phyloP scores from a whole-genome alignment of 2,329 filamentous ascomycete species.

The Alternaria ventricosa region DNA sequence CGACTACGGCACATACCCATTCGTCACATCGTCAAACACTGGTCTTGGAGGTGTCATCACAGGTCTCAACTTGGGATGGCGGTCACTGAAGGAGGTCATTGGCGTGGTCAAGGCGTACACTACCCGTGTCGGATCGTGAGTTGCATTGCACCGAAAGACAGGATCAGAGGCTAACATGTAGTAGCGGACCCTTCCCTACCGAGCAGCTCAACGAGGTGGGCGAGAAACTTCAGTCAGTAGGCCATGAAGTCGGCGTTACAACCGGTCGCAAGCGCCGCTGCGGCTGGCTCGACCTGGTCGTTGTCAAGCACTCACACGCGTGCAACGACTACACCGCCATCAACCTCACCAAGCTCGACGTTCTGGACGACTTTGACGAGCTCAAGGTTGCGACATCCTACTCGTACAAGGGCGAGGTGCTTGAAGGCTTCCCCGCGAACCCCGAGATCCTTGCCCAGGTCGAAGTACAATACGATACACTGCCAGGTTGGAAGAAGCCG shows the following conservation, averaged over 20 bases:
- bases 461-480: constrained; percentile 71
- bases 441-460: constrained; percentile 63
- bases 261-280: constrained; percentile 68
- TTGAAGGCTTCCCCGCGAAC: constrained; percentile 71
- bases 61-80: constrained; percentile 67
- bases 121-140: constrained; percentile 60
- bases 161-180: constrained; percentile 27
- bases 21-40: constrained; percentile 66
- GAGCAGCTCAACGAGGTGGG: constrained; percentile 66
- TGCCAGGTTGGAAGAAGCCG: constrained; percentile 72
- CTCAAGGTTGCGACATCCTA: constrained; percentile 80
- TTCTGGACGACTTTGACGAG: constrained; percentile 75
- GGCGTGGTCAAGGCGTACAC: constrained; percentile 74
- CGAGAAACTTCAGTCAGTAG: constrained; percentile 63
- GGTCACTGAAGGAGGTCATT: constrained; percentile 66
- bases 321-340: constrained; percentile 72
- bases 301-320: constrained; percentile 69
- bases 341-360: constrained; percentile 72
- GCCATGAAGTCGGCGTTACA: constrained; percentile 62
- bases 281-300: constrained; percentile 72
- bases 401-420: constrained; percentile 60
- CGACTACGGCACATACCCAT: constrained; percentile 63
- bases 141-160: neutral
- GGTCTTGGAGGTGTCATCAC: constrained; percentile 68
- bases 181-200: constrained; percentile 70